phyloP scores from a whole-genome alignment of 345 rosid species.

The Clarkia xantiana region DNA sequence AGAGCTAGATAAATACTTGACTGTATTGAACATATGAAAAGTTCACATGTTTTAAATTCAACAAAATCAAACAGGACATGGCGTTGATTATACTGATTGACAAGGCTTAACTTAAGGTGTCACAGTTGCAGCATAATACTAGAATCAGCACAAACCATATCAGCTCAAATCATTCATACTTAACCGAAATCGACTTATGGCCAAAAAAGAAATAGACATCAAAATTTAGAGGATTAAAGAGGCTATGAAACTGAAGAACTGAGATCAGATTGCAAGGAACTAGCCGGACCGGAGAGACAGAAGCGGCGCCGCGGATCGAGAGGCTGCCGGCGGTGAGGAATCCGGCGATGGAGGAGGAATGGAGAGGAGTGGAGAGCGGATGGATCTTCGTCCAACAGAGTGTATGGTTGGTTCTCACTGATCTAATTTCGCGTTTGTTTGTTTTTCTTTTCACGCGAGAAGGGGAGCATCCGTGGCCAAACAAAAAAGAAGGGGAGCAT shows the following conservation, averaged over 20 bases:
- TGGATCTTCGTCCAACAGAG: not conserved
- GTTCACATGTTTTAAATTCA: no score
- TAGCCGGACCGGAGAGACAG: not conserved
- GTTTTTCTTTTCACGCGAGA: no score
- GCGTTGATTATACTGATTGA: no score
- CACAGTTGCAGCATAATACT: no score
- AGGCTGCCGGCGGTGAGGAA: constrained; percentile 5
- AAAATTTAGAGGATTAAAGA: not conserved
- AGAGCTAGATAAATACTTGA: not conserved
- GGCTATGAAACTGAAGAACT: not conserved
- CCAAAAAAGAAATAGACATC: not conserved
- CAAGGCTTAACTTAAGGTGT: no score
- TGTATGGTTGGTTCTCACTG: not conserved
- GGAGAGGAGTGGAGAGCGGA: not conserved
- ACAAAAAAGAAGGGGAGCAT: no score
- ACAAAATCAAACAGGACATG: no score
- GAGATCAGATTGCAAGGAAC: no score
- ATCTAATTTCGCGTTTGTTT: no score
- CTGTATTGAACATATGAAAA: not conserved
- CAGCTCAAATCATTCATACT: not conserved
- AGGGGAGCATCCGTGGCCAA: no score
- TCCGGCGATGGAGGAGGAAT: not conserved
- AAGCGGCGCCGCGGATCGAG: not conserved
- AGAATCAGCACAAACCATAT: no score
- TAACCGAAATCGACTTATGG: not conserved